A percentile compares a stretch with the other conserved stretches of the same genome.
Evolutionary conservation across 257 asterid species (phyloP).

Genomic region (Solanum lycopersicoides): DNA sequence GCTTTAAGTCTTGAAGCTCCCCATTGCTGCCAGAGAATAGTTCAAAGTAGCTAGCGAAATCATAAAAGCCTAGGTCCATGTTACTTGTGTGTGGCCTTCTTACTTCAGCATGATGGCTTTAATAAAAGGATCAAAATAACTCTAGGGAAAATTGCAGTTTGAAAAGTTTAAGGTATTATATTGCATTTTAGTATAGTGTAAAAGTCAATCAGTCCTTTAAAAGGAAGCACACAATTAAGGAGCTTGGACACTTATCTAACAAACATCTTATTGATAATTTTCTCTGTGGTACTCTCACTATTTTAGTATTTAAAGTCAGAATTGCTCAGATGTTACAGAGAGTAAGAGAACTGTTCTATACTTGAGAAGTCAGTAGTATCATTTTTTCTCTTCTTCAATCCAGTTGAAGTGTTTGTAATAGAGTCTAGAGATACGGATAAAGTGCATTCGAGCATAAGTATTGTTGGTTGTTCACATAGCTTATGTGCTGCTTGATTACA

Average conservation of each 20-base stretch:
- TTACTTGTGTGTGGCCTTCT: not conserved
- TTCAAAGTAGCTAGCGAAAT: not conserved
- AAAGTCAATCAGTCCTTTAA: not conserved
- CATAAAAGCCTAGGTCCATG: not conserved
- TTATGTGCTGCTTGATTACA: not conserved
- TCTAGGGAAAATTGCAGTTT: not conserved
- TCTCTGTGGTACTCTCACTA: not conserved
- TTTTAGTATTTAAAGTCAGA: not conserved
- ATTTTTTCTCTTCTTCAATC: not conserved
- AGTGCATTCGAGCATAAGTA: not conserved
- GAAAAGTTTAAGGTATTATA: not conserved
- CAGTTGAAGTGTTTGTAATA: not conserved
- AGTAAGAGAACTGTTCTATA: not conserved
- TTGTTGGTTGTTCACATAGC: not conserved
- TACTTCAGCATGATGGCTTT: not conserved
- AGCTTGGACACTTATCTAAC: not conserved
- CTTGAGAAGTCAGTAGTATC: not conserved
- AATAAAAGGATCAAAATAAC: not conserved
- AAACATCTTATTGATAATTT: not conserved
- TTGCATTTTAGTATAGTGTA: not conserved
- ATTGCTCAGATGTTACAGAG: not conserved
- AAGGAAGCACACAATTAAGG: not conserved
- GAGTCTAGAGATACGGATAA: not conserved
- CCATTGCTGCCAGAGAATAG: not conserved
- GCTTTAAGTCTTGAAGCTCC: not conserved